Base-by-base conservation (phyloP, 2,329 filamentous ascomycete species). In the Zarea fungicola region DNA sequence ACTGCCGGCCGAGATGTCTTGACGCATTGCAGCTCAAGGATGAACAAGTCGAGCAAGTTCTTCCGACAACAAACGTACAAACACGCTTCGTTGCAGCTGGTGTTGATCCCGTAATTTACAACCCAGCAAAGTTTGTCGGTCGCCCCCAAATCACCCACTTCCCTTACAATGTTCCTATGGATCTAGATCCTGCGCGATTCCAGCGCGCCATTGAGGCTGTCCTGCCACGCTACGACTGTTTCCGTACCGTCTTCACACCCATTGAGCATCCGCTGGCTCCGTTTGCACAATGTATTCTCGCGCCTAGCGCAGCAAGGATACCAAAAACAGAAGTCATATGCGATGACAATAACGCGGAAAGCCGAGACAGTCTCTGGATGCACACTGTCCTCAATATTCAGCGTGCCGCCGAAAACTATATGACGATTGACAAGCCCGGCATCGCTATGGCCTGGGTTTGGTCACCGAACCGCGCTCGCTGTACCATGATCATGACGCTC, bases 401-500 rank as follows among this genome's bases (percentile, higher is more conserved):
- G 21, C 34, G 29, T 6, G 23, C 23, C 5, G 48, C 48, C 21
- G 48, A 50, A 26, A 11, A 32, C 14, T 29, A 41, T 6, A 31
- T 50, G 42, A 34, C 18, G 11, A 22, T 50, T 9, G 48, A 50
- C 21, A 23, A 32, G 26, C 48, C 48, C 8, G 19, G 19, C 21
- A 46, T 50, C 32, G 16, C 26, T n/a, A 19, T 46, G n/a, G 4
- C 48, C 23, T 50, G 28, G 16, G 48, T 50, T n/a, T 43, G 32
- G 34, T 46, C 48, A 4, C 25, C 19, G 6, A 32, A 32, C 14
- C 19, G 35, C 26, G 19, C 19, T 21, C 42, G 25, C 21, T 50
- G 42, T 19, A 34, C 57, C 1, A 60, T 61, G 53, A 61, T 64
- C 3, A 44, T 65, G 0, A 56, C 63, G 18, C 58, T 65, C 53